These are phyloP conservation scores for Avena insularis DNA, from an alignment of 176 grass and related monocot genomes.

Conservation along the genomic window DNA sequence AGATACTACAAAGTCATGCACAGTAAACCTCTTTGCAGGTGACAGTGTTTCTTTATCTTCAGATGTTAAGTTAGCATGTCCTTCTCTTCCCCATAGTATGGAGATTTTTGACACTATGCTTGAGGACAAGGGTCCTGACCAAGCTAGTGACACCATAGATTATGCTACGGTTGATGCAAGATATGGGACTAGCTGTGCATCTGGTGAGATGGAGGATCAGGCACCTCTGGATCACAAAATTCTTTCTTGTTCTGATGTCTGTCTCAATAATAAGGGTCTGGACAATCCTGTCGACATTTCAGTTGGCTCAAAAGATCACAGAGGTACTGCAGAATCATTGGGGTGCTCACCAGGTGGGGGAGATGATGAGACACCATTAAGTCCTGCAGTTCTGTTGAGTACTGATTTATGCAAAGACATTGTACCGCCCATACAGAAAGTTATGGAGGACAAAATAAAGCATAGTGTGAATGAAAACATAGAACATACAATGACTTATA, in stretches of 20 bases:
- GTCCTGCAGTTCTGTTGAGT: slow-evolving; percentile 26
- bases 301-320: slow-evolving; percentile 22
- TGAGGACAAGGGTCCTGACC: background rate
- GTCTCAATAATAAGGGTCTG: background rate
- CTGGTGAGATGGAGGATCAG: slow-evolving; percentile 14
- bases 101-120: slow-evolving; percentile 16
- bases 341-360: background rate
- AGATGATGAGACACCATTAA: slow-evolving; percentile 24
- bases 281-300: slow-evolving; percentile 5
- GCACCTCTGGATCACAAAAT: slow-evolving; percentile 13
- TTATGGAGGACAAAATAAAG: slow-evolving; percentile 16
- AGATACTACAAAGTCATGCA: slow-evolving; percentile 38
- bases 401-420: slow-evolving; percentile 31
- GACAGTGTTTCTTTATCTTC: slow-evolving; percentile 33
- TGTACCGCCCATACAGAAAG: background rate
- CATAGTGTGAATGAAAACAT: slow-evolving; percentile 13
- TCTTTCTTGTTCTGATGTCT: slow-evolving; percentile 33
- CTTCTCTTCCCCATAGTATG: background rate
- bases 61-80: slow-evolving; percentile 27
- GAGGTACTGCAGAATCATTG: slow-evolving; percentile 29
- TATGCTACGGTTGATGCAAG: slow-evolving; percentile 8
- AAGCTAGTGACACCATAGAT: background rate
- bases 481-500: slow-evolving; percentile 7
- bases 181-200: background rate
- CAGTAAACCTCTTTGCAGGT: background rate